phyloP scores from a whole-genome alignment of 345 rosid genomes.

The Boechera divaricarpa region DNA sequence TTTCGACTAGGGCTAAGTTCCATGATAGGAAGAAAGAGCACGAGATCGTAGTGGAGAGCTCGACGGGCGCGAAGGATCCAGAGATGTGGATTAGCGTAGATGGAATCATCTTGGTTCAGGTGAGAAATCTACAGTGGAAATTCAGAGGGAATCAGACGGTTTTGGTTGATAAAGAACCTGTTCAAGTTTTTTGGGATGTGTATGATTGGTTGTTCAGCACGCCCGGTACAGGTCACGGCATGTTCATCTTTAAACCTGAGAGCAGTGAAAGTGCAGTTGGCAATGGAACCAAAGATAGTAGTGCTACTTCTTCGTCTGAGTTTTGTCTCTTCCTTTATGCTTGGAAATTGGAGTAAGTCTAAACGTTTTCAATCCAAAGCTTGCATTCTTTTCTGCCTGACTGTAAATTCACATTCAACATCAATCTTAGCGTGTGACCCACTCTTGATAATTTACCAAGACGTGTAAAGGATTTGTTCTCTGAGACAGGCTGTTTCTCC shows the following conservation, averaged over 20 bases:
- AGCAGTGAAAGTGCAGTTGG: constrained; percentile 59
- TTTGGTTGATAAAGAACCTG: constrained; percentile 67
- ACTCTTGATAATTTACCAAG: constrained; percentile 8
- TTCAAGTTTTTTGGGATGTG: constrained; percentile 91
- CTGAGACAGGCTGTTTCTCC: constrained; percentile 19
- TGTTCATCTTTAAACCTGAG: constrained; percentile 85
- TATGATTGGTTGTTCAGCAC: constrained; percentile 84
- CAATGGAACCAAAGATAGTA: constrained; percentile 53
- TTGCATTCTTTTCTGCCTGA: neutral
- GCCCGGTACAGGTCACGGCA: constrained; percentile 71
- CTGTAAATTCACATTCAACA: constrained; percentile 19
- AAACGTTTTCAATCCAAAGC: neutral
- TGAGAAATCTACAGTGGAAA: constrained; percentile 89
- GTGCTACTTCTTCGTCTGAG: constrained; percentile 48
- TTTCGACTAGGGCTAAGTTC: constrained; percentile 73
- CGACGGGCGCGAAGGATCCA: constrained; percentile 63
- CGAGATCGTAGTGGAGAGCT: constrained; percentile 79
- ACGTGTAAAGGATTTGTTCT: constrained; percentile 19
- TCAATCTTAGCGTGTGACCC: constrained; percentile 21
- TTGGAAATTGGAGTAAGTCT: constrained; percentile 42
- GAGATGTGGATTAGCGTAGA: constrained; percentile 96
- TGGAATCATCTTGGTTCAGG: constrained; percentile 68
- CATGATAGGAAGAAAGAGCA: constrained; percentile 68
- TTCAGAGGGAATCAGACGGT: constrained; percentile 92
- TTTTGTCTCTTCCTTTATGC: constrained; percentile 71